Percentiles rank a stretch among this genome's conserved stretches.
These are phyloP conservation scores for Scutellospora calospora DNA, from an alignment of 371 early-diverging fungal species.

Conservation along the genomic window DNA sequence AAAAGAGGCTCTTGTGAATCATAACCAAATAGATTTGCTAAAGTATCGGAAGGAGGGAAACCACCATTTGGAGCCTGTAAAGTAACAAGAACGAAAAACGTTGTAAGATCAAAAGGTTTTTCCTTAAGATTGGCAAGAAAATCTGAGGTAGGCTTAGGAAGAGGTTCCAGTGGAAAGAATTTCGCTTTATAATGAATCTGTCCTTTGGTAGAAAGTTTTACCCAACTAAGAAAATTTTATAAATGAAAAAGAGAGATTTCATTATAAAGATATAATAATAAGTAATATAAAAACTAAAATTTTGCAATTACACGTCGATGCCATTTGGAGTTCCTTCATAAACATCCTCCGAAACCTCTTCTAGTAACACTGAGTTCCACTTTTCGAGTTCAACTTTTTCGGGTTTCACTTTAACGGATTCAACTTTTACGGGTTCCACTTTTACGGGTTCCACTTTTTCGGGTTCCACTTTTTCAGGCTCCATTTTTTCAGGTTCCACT, in stretches of 20 bases:
- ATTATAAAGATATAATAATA: background rate
- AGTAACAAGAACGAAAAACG: conserved; percentile 19
- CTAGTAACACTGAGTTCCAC: no score
- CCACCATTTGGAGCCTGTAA: conserved; percentile 38
- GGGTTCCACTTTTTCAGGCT: no score
- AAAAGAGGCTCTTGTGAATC: background rate
- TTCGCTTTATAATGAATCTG: conserved; percentile 39
- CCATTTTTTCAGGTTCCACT: no score
- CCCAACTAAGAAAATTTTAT: conserved; percentile 20
- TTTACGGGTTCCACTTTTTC: no score
- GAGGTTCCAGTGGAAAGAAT: conserved; percentile 33
- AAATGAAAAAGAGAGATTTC: no score
- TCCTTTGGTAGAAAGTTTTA: conserved; percentile 25
- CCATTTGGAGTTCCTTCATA: conserved; percentile 13
- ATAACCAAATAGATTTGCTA: conserved; percentile 42
- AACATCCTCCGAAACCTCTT: background rate
- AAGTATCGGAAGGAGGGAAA: conserved; percentile 25
- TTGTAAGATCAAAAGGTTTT: conserved; percentile 25
- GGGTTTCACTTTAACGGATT: no score
- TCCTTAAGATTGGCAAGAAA: conserved; percentile 34
- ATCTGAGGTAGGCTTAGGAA: conserved; percentile 23
- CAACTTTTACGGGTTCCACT: no score
- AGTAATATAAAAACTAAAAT: background rate
- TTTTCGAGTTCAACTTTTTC: no score
- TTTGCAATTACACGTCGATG: background rate